These are phyloP conservation scores for Aureobasidium sp. DNA, from an alignment of 2,329 filamentous ascomycete genomes.

Conservation along the genomic window DNA sequence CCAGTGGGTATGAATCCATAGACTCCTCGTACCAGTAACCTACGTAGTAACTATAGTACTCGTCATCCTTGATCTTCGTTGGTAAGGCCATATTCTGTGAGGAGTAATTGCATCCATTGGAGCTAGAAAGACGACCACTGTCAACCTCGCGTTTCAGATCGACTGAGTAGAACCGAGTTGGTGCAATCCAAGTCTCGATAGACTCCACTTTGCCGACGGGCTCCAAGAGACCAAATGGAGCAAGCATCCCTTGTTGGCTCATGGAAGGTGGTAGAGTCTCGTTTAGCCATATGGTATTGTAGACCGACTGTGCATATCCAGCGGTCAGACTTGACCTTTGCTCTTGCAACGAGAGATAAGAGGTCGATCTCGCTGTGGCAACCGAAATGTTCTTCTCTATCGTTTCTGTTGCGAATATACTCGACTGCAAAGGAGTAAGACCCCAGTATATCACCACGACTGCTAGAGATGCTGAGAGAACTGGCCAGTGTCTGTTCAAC, in stretches of 20 bases:
- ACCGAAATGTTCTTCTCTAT: constrained; percentile 29
- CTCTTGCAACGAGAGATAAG: constrained; percentile 31
- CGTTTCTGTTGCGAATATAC: constrained; percentile 53
- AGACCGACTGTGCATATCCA: constrained; percentile 49
- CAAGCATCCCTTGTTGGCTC: constrained; percentile 44
- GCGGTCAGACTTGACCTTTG: constrained; percentile 39
- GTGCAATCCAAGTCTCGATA: constrained; percentile 29
- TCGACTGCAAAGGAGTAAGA: constrained; percentile 61
- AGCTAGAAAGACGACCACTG: no score
- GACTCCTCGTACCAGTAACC: neutral
- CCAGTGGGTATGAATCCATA: no score
- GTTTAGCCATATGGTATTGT: constrained; percentile 52
- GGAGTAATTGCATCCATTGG: neutral
- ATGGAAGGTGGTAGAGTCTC: constrained; percentile 53
- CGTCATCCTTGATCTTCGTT: neutral
- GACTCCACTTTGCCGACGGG: neutral
- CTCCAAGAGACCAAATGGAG: constrained; percentile 46
- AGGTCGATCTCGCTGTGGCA: constrained; percentile 28
- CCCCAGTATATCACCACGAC: constrained; percentile 62
- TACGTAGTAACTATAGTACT: neutral
- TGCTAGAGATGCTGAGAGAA: constrained; percentile 53
- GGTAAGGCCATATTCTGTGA: neutral
- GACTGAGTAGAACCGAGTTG: constrained; percentile 37
- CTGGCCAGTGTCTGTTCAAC: constrained; percentile 50
- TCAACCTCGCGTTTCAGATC: constrained; percentile 28